Evolutionary conservation across 2,329 filamentous ascomycete genomes (phyloP), one percentile per base, ranked within the genome.

Genomic region (Fusarium sp.): DNA sequence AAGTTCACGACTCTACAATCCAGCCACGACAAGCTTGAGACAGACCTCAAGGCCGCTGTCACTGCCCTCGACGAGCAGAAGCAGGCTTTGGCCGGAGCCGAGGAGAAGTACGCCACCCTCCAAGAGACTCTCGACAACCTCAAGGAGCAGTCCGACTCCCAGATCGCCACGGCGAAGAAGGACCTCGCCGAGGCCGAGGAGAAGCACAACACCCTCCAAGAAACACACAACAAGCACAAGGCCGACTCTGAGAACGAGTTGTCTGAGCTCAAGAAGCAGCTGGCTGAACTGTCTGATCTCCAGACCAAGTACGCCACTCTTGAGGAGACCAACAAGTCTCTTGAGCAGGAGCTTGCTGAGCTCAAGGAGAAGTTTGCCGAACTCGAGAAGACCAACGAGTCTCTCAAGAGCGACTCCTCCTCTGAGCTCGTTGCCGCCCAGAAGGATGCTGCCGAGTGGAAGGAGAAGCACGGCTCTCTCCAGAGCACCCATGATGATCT

Each of bases 261-360:
- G n/a, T 55, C 76, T 32, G 75, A 76, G 27, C 72, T 75, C 54
- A 73, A 74, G 62, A 71, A 75, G 50, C 75, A 76, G 66, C 74
- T 81, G 18, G 68, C 76, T 14, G 68, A 79, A 34, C 61, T 79
- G 34, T 75, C 75, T 34, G 77, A 78, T 14, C 73, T 75, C 8
- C 60, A 77, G 58, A 76, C 78, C 58, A 80, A 79, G 68, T 74
- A 76, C 37, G 62, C 72, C 37, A 71, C 75, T 25, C 72, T 80
- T 12, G 73, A 80, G 55, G 68, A 76, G 66, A 68, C 72, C 7
- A 68, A 75, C 55, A 72, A 75, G 55, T 49, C 60, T 41, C 62
- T 71, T 18, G 68, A 71, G 63, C 71, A 72, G 61, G 63, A 74
- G 46, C 50, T 74, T 23, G 70, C 64, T 25, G 71, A 74, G 21